These are phyloP conservation scores for Vaccinium darrowii DNA, from an alignment of 148 eudicot genomes.

Conservation along the genomic window DNA sequence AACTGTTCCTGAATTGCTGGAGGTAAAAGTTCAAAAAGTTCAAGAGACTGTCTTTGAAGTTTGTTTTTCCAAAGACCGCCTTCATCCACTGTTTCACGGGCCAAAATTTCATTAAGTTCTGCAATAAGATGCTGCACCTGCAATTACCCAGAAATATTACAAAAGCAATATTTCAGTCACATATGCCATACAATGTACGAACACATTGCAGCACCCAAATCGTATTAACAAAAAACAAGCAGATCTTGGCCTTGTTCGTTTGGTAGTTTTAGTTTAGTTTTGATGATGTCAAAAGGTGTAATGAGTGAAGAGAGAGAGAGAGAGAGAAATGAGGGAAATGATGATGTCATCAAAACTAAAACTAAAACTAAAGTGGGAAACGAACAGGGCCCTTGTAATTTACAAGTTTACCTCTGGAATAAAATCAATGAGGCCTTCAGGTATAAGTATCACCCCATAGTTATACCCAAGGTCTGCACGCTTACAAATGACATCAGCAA, in stretches of 20 bases:
- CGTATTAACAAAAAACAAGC: background rate
- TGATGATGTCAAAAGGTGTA: no score
- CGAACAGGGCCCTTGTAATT: no score
- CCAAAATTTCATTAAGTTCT: constrained; percentile 85
- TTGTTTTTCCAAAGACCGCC: constrained; percentile 83
- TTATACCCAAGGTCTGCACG: constrained; percentile 83
- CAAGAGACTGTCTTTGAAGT: constrained; percentile 52
- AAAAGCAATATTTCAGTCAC: background rate
- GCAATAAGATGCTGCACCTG: constrained; percentile 95
- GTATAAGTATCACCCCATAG: constrained; percentile 91
- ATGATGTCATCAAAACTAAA: no score
- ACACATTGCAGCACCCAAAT: background rate
- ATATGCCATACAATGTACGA: background rate
- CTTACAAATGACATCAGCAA: constrained; percentile 82
- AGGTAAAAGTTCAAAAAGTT: constrained; percentile 76
- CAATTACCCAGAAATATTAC: constrained; percentile 19
- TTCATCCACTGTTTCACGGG: constrained; percentile 77
- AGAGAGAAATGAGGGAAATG: no score
- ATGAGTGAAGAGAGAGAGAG: no score
- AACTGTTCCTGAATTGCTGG: constrained; percentile 87
- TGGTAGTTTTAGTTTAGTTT: no score
- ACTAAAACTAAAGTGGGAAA: no score
- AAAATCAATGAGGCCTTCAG: constrained; percentile 97
- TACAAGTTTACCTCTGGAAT: constrained; percentile 73
- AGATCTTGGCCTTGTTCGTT: no score